Conservation (phyloP, 257 asterid species). For the Solanum corneliomulleri region DNA sequence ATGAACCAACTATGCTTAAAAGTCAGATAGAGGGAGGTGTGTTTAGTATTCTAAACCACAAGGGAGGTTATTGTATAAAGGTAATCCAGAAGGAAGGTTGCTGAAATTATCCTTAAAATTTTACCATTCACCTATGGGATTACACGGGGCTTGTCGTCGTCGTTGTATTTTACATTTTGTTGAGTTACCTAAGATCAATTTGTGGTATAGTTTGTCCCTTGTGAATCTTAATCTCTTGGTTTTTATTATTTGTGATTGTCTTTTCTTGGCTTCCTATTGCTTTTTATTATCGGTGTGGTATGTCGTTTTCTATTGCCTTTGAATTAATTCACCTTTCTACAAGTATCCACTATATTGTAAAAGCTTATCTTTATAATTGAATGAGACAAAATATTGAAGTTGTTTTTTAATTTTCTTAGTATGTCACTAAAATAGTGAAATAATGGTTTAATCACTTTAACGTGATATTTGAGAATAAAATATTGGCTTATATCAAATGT, state of each 20-base stretch:
- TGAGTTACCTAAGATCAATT: neutral
- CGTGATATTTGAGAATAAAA: neutral
- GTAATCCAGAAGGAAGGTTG: neutral
- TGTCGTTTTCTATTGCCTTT: neutral
- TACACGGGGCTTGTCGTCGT: neutral
- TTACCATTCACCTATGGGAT: neutral
- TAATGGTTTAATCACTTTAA: neutral
- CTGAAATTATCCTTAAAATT: neutral
- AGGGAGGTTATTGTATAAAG: neutral
- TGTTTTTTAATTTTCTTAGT: neutral
- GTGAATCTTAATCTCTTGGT: neutral
- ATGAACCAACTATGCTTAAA: neutral
- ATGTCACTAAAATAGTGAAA: neutral
- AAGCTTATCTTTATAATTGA: neutral
- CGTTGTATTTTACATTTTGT: neutral
- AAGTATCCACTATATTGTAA: neutral
- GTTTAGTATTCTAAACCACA: neutral
- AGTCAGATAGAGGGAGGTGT: neutral
- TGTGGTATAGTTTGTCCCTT: neutral
- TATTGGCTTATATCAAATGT: neutral
- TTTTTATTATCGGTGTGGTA: neutral
- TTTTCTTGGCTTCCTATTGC: neutral
- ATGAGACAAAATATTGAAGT: neutral
- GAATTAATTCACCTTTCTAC: neutral
- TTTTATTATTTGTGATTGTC: neutral